Evolutionary conservation across 2,329 filamentous ascomycete genomes (phyloP).

Genomic region (Neopestalotiopsis sp.): DNA sequence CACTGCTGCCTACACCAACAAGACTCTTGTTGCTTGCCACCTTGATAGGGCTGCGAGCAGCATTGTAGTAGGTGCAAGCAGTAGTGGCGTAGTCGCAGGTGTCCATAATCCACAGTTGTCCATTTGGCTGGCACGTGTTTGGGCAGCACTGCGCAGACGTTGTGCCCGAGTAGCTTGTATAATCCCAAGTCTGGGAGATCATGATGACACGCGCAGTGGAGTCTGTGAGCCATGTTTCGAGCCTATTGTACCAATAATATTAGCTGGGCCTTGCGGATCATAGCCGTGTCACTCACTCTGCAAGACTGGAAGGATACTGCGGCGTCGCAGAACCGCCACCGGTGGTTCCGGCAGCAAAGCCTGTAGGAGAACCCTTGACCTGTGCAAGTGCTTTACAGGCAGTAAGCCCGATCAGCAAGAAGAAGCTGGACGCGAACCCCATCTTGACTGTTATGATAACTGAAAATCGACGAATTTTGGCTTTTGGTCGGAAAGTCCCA

Average conservation of each 20-base stretch:
- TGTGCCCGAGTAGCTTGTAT: neutral
- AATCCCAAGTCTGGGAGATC: slow-evolving; percentile 2
- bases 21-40: slow-evolving; percentile 62
- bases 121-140: slow-evolving; percentile 1
- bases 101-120: slow-evolving; percentile 2
- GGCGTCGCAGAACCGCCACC: neutral
- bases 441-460: neutral
- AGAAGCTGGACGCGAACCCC: neutral
- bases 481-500: neutral
- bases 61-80: slow-evolving; percentile 50
- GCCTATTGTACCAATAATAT: neutral
- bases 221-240: neutral
- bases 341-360: neutral
- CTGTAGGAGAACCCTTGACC: neutral
- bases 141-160: neutral
- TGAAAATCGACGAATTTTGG: neutral
- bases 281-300: neutral
- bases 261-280: neutral
- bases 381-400: neutral
- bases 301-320: slow-evolving; percentile 2
- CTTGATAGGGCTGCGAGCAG: slow-evolving; percentile 52
- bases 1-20: slow-evolving; percentile 55
- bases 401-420: neutral
- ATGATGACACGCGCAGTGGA: neutral
- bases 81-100: neutral